Percentiles rank a stretch among this genome's conserved stretches.
Conservation (phyloP, 2,329 filamentous ascomycete species). For the Cytospora piceicola region DNA sequence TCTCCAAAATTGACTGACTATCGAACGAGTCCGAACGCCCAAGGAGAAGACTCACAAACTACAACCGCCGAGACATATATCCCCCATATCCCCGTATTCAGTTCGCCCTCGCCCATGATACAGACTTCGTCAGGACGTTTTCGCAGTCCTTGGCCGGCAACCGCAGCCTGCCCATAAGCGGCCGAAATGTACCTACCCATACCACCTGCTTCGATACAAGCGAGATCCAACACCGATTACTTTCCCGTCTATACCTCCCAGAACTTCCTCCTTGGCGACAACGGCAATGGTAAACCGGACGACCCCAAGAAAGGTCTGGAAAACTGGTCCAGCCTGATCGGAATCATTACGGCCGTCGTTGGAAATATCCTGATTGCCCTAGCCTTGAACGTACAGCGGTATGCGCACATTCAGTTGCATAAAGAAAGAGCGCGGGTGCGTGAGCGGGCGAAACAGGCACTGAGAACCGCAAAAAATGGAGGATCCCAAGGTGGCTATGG, state of each 20-base stretch:
- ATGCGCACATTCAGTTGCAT: conserved; percentile 86
- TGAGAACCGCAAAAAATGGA: conserved; percentile 49
- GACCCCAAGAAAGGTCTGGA: conserved; percentile 55
- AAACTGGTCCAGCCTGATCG: conserved; percentile 91
- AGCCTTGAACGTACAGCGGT: conserved; percentile 93
- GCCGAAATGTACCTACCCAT: conserved; percentile 27
- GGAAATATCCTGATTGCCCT: conserved; percentile 95
- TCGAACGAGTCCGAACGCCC: background rate
- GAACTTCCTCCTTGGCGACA: conserved; percentile 30
- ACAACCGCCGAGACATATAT: conserved; percentile 1
- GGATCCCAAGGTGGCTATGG: conserved; percentile 37
- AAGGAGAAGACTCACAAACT: background rate
- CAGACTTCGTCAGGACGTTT: conserved; percentile 8
- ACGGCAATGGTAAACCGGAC: conserved; percentile 34
- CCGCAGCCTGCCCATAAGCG: conserved; percentile 27
- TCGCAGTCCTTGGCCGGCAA: conserved; percentile 21
- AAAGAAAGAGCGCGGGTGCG: conserved; percentile 66
- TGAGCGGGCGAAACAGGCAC: conserved; percentile 57
- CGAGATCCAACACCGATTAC: conserved; percentile 25
- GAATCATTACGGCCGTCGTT: conserved; percentile 88
- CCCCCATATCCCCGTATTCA: background rate
- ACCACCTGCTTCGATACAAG: conserved; percentile 18
- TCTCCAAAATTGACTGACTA: background rate
- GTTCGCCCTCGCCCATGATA: conserved; percentile 21
- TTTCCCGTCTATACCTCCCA: conserved; percentile 30